Evolutionary conservation across 768 basidiomycete species (phyloP), one percentile per base, ranked within the genome.

Genomic region (Trametes punicea): DNA sequence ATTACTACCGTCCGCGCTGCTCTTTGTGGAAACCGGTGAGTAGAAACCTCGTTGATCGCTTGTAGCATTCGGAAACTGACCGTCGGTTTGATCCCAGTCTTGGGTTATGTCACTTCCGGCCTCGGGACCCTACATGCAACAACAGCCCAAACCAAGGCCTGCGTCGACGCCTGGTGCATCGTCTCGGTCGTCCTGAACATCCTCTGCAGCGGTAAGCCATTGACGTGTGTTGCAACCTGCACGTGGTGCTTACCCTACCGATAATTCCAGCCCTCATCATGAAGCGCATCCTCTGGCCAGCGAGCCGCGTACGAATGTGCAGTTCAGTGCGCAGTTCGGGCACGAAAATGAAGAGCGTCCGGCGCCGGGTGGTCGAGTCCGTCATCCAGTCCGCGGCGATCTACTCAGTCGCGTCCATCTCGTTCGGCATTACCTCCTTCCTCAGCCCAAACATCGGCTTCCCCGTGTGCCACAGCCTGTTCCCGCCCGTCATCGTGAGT

Each of bases 161-260:
- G 51, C 25, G 51, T 53, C 33, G 51, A 53, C 30, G 31, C 38
- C 16, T 58, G 51, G 39, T 58, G 51, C 38, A 46, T 46, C 45
- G 18, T 58, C 27, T 58, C 56, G 6, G 44, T 58, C 29, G 38
- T 58, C 18, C 51, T 58, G 30, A 58, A 58, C 51, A 26, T 58
- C 39, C 40, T 58, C 38, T 58, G 56, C 31, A 58, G 48, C 26
- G 56, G 56, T 56, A 23, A 20, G 55, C 29, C 30, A 25, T 26
- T 30, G 18, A 6, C 40, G 18, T 16, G 4, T 16, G 9, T 3
- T 34, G 3, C 8, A 15, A 26, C 21, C 11, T 8, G 3, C 36
- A 2, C 16, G 11, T 6, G 31, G 26, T 29, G 15, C 27, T 15
- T 30, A 0, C 5, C 39, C 7, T 26, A 9, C 18, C 25, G 8